These are phyloP conservation scores for Solanum verrucosum DNA, from an alignment of 257 asterid species.

Conservation along the genomic window DNA sequence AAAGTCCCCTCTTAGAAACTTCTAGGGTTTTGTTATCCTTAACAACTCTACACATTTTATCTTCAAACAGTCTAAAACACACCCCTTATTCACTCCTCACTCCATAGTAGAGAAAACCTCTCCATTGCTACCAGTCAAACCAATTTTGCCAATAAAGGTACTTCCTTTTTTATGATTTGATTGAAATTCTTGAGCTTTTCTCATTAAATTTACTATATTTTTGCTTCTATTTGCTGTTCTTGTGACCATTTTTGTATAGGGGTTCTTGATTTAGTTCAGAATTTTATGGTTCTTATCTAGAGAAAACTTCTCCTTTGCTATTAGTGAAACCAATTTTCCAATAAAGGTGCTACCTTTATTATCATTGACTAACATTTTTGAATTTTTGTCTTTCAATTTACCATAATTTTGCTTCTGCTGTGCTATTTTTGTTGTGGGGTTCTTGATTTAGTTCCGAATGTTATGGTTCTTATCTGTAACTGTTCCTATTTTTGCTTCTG, in stretches of 20 bases:
- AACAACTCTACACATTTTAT: neutral
- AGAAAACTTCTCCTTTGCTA: neutral
- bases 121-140: neutral
- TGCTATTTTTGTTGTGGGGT: neutral
- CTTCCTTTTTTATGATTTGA: neutral
- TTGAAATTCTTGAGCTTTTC: neutral
- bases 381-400: neutral
- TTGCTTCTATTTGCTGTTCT: neutral
- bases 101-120: neutral
- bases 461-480: neutral
- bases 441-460: neutral
- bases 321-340: neutral
- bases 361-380: neutral
- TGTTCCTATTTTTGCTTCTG: neutral
- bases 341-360: neutral
- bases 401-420: neutral
- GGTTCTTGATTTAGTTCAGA: neutral
- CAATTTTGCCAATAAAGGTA: neutral
- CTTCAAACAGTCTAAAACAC: neutral
- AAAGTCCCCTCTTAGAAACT: neutral
- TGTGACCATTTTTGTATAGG: neutral
- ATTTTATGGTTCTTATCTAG: neutral
- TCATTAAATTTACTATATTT: neutral
- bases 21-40: conserved; percentile 68
- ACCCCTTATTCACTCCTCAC: neutral